These are phyloP conservation scores for Cyclotella atomus DNA, from an alignment of 108 stramenopile genomes.

Conservation along the genomic window DNA sequence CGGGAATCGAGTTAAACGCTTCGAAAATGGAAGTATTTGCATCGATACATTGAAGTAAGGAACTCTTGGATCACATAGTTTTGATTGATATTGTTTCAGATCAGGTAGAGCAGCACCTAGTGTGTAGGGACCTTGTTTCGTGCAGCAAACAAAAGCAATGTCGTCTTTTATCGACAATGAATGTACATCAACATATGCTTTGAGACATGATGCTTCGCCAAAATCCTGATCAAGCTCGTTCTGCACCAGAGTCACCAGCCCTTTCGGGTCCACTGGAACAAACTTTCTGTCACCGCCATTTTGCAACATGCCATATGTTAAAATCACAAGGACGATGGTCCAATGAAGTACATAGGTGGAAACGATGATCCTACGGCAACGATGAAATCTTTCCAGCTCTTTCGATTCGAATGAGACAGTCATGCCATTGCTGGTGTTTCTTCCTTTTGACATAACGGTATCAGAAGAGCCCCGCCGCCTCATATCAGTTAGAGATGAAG, in stretches of 20 bases:
- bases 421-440: background rate
- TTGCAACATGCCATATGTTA: conserved; percentile 28
- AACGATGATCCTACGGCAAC: background rate
- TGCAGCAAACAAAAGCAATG: conserved; percentile 63
- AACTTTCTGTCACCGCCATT: conserved; percentile 64
- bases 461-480: conserved; percentile 16
- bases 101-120: background rate
- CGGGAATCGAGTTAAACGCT: conserved; percentile 61
- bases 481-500: too few species aligned
- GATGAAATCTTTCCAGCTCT: background rate
- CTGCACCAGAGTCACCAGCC: conserved; percentile 3
- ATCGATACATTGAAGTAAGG: conserved; percentile 27
- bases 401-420: background rate
- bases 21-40: conserved; percentile 52
- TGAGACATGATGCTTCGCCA: conserved; percentile 38
- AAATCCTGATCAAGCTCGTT: background rate
- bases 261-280: conserved; percentile 55
- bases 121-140: background rate
- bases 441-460: background rate
- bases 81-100: conserved; percentile 15
- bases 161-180: conserved; percentile 53
- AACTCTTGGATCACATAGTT: conserved; percentile 39
- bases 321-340: background rate
- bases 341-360: conserved; percentile 18
- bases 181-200: conserved; percentile 73